phyloP scores from a whole-genome alignment of 805 yeast genomes.

The Blastobotrys terrestris region DNA sequence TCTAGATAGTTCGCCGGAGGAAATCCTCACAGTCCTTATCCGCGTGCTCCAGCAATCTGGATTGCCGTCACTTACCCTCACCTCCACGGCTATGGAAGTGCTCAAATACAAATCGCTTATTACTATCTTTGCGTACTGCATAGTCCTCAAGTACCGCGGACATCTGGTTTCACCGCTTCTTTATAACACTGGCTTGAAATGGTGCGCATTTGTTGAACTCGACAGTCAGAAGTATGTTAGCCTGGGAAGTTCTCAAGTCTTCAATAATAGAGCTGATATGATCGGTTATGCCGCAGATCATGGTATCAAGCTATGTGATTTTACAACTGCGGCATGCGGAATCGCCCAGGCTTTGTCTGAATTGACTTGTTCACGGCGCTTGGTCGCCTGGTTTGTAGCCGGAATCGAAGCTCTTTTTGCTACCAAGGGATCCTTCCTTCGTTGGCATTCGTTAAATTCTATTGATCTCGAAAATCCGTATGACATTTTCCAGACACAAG shows the following conservation, averaged over 20 bases:
- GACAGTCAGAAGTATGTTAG: background rate
- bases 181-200: background rate
- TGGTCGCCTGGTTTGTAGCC: background rate
- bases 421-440: background rate
- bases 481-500: background rate
- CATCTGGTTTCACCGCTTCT: background rate
- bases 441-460: background rate
- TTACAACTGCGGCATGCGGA: background rate
- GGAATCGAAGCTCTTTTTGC: background rate
- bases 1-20: background rate
- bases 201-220: background rate
- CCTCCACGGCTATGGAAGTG: background rate
- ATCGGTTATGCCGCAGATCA: background rate
- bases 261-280: background rate
- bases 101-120: background rate
- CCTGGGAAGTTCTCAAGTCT: background rate
- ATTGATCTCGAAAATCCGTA: background rate
- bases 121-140: background rate
- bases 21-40: background rate
- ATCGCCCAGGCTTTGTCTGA: background rate
- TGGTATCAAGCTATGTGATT: background rate
- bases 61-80: background rate
- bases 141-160: background rate
- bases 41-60: background rate
- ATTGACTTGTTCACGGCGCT: background rate